These are phyloP conservation scores for Agapanthus africanus DNA, from an alignment of 106 monocot genomes.

Conservation along the genomic window DNA sequence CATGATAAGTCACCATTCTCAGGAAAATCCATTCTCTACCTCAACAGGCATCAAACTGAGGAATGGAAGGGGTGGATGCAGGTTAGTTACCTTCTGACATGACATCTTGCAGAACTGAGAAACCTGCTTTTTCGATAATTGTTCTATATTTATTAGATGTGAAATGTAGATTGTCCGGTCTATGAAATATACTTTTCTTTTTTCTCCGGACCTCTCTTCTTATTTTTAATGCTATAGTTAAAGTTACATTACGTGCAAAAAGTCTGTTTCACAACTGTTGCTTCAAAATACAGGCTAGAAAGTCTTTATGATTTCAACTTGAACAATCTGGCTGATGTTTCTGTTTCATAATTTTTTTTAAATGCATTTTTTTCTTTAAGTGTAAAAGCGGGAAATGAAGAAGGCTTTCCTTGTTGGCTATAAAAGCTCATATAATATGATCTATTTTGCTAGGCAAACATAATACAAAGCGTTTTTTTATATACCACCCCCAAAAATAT, in stretches of 20 bases:
- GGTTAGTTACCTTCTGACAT: slow-evolving; percentile 33
- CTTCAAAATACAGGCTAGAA: too few species aligned
- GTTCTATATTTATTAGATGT: neutral
- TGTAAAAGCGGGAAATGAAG: too few species aligned
- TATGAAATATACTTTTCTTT: neutral
- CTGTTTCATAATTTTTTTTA: too few species aligned
- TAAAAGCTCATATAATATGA: neutral
- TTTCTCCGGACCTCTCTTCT: too few species aligned
- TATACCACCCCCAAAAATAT: too few species aligned
- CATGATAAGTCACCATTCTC: slow-evolving; percentile 83
- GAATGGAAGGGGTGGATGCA: slow-evolving; percentile 99
- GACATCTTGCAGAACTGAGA: neutral
- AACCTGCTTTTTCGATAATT: neutral
- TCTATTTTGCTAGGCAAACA: neutral
- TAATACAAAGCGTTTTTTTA: too few species aligned
- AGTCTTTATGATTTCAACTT: neutral
- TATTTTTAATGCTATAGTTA: too few species aligned
- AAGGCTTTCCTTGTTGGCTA: neutral
- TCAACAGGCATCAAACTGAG: slow-evolving; percentile 96
- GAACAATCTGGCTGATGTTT: neutral
- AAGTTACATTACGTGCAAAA: too few species aligned
- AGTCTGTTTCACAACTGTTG: too few species aligned
- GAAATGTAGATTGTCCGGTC: neutral
- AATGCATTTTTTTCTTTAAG: too few species aligned
- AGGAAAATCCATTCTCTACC: slow-evolving; percentile 77